Conservation (phyloP, 2,329 filamentous ascomycete species). For the Cercospora sesami region DNA sequence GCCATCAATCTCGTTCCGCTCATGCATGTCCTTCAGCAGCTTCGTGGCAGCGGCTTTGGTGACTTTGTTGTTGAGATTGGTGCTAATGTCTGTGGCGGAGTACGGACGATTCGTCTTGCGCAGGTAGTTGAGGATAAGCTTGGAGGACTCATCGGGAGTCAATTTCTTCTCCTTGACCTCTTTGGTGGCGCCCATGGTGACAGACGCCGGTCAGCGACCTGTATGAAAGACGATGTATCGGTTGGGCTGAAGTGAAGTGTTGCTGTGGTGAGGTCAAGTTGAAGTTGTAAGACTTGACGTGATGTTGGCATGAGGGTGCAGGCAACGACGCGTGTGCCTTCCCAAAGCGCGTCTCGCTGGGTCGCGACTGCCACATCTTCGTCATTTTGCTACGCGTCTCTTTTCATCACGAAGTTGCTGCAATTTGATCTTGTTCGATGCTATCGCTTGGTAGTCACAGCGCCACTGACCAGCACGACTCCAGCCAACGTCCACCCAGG, state of each 20-base stretch:
- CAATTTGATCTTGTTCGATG: background rate
- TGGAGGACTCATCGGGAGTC: slow-evolving; percentile 35
- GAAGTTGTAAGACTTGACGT: background rate
- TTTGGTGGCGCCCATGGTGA: slow-evolving; percentile 38
- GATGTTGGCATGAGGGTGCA: slow-evolving; percentile 8
- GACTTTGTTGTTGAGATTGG: slow-evolving; percentile 40
- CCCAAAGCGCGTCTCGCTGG: background rate
- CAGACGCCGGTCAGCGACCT: background rate
- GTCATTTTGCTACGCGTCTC: background rate
- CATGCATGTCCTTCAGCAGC: slow-evolving; percentile 62
- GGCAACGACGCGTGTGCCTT: slow-evolving; percentile 3
- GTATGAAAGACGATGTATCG: background rate
- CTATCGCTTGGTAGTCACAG: slow-evolving; percentile 16
- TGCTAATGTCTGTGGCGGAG: slow-evolving; percentile 40
- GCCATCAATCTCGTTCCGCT: slow-evolving; percentile 60
- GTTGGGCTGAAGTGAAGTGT: background rate
- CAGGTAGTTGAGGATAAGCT: slow-evolving; percentile 36
- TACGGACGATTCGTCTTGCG: slow-evolving; percentile 39
- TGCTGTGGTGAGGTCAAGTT: background rate
- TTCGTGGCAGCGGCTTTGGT: slow-evolving; percentile 58
- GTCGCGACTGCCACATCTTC: background rate
- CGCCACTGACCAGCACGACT: slow-evolving; percentile 29
- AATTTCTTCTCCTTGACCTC: slow-evolving; percentile 34
- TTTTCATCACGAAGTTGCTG: background rate
- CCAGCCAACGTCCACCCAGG: slow-evolving; percentile 38